Evolutionary conservation across 1,284 basidiomycete genomes (phyloP), one percentile per base, ranked within the genome.

Genomic region (Moniliella sp.): DNA sequence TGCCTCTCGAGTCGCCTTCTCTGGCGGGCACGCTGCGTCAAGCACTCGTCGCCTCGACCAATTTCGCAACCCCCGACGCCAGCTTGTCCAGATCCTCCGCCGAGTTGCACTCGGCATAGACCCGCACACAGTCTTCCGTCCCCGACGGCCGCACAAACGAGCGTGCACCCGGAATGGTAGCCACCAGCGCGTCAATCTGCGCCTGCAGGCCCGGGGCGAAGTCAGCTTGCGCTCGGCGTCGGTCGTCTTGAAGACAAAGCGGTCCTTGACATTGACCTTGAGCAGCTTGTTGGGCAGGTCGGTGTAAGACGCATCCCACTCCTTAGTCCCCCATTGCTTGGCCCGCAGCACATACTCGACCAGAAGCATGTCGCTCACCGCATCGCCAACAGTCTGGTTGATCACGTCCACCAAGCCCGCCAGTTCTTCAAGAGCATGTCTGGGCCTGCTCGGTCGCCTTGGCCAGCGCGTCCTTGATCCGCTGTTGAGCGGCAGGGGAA

Each of bases 351-450:
- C 78, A 13, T 76, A 74, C 57, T 94, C 86, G 30, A 97, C 86
- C 18, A 97, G 72, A 19, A 99, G 73, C 72, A 94, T 76, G 62
- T 99, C 91, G 7, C 81, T 86, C 10, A 97, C 66, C 1, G 86
- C 88, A 62, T 99, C 91, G 4, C 91, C 91, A 18, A 99, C 91
- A 4, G 91, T 91, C 63, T 97, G 91, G 56, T 97, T 99, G 65
- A 97, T 88, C 28, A 97, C 66, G 21, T 78, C 69, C 8, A 75
- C 74, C 38, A 94, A 67, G 43, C 76, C 36, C 2, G 15, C 17
- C 11, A 57, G 50, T 28, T 50, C 48, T 12, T 39, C 33, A 7
- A 55, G 35, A 18, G 55, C 79, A 17, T 71, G 75, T 72, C 59
- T 77, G 75, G 63, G 80, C 78, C 5, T 74, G 78, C 10, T 72